phyloP scores from a whole-genome alignment of 2,329 filamentous ascomycete species.

The Xylaria arbuscula region DNA sequence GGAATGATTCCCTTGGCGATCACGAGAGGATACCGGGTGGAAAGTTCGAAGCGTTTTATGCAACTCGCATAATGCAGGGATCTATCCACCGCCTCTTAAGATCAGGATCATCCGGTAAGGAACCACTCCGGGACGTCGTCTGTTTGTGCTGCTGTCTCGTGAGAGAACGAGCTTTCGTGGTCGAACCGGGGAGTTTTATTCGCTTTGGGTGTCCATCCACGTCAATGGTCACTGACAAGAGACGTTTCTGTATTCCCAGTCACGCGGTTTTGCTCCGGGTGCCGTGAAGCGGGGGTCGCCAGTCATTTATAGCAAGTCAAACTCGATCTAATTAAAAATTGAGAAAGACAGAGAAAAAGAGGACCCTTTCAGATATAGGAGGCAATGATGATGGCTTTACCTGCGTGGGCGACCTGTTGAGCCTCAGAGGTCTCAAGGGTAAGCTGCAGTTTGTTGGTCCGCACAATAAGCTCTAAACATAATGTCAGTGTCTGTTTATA shows the following conservation, averaged over 20 bases:
- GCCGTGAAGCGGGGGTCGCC: constrained; percentile 1
- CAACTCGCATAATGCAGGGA: constrained; percentile 32
- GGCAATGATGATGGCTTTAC: constrained; percentile 75
- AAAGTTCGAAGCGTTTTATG: constrained; percentile 26
- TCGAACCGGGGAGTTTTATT: constrained; percentile 26
- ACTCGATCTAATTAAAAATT: neutral
- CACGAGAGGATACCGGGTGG: constrained; percentile 10
- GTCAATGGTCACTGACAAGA: constrained; percentile 31
- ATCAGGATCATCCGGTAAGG: constrained; percentile 2
- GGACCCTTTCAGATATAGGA: constrained; percentile 47
- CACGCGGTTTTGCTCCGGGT: constrained; percentile 9
- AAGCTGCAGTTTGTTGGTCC: constrained; percentile 71
- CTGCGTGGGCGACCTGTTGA: constrained; percentile 68
- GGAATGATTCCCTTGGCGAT: constrained; percentile 14
- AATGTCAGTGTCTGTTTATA: constrained; percentile 28
- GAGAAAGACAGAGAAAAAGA: constrained; percentile 7
- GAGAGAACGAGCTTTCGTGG: constrained; percentile 10
- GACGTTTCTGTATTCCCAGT: constrained; percentile 18
- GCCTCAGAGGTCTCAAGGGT: constrained; percentile 72
- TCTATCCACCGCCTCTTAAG: constrained; percentile 27
- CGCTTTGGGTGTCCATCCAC: neutral
- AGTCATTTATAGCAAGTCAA: constrained; percentile 13
- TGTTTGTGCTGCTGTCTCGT: constrained; percentile 22
- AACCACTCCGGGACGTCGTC: constrained; percentile 24
- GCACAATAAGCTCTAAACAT: constrained; percentile 74